phyloP scores from a whole-genome alignment of 1,284 basidiomycete species.

The Earliella scabrosa region DNA sequence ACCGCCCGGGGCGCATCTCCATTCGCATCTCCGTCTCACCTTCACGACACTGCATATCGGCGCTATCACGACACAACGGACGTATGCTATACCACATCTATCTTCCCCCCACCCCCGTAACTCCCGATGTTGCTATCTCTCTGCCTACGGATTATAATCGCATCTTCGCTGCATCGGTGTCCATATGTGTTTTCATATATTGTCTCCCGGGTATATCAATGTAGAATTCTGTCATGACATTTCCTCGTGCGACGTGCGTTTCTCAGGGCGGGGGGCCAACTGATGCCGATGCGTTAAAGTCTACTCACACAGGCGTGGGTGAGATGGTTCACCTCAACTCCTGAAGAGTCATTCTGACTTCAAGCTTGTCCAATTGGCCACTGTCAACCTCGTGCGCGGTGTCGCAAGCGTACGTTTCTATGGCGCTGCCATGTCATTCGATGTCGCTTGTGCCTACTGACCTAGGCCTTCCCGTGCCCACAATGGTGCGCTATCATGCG shows the following conservation, averaged over 20 bases:
- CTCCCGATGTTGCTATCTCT: constrained; percentile 25
- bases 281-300: no score
- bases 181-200: constrained; percentile 24
- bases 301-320: no score
- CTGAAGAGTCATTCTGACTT: constrained; percentile 4
- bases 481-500: constrained; percentile 5
- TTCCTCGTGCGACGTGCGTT: constrained; percentile 1
- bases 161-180: constrained; percentile 25
- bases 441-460: constrained; percentile 9
- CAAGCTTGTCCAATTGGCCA: no score
- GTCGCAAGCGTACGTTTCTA: no score
- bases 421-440: constrained; percentile 13
- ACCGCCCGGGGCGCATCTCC: constrained; percentile 15
- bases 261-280: no score
- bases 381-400: no score
- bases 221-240: constrained; percentile 26
- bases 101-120: constrained; percentile 18
- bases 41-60: constrained; percentile 25
- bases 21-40: constrained; percentile 19
- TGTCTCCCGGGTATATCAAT: constrained; percentile 26
- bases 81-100: constrained; percentile 34
- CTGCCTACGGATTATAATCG: constrained; percentile 10
- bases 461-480: constrained; percentile 13
- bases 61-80: constrained; percentile 32
- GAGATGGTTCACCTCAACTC: no score